These are phyloP conservation scores for Auriscalpium microsporum DNA, from an alignment of 768 basidiomycete genomes.

Conservation along the genomic window DNA sequence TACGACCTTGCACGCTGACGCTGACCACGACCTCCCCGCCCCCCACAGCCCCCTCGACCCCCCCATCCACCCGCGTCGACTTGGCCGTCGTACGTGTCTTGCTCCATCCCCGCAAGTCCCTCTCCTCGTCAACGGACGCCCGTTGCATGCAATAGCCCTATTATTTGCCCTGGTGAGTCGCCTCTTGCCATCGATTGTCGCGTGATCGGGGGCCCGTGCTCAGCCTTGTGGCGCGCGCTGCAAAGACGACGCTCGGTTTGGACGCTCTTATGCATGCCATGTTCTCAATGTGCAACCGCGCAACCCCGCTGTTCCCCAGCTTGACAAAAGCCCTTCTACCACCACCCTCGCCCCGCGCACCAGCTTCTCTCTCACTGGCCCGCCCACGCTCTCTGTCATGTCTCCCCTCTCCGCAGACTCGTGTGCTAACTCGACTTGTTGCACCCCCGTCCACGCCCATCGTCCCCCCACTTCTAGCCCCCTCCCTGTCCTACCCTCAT, in stretches of 20 bases:
- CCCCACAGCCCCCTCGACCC: conserved; percentile 1
- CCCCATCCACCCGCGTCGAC: neutral
- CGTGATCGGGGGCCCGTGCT: neutral
- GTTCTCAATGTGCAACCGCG: neutral
- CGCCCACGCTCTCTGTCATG: neutral
- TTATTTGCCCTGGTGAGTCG: neutral
- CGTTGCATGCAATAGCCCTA: neutral
- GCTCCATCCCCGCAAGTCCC: conserved; percentile 24
- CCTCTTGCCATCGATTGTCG: neutral
- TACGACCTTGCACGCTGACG: conserved; percentile 24
- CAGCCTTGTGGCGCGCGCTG: neutral
- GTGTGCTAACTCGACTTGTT: conserved; percentile 8
- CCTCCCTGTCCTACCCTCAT: conserved; percentile 27
- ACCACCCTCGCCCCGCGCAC: neutral
- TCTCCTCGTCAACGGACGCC: conserved; percentile 1
- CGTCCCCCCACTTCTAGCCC: conserved; percentile 17
- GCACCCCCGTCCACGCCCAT: conserved; percentile 9
- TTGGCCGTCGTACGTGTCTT: conserved; percentile 8
- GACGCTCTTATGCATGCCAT: neutral
- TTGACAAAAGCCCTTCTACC: neutral
- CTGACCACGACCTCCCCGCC: conserved; percentile 16
- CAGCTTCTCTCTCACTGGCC: neutral
- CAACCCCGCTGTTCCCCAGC: neutral
- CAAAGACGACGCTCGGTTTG: neutral
- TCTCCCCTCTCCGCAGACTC: conserved; percentile 1